Evolutionary conservation across 2,329 filamentous ascomycete genomes (phyloP).

Genomic region (Dothideomycetes sp.): DNA sequence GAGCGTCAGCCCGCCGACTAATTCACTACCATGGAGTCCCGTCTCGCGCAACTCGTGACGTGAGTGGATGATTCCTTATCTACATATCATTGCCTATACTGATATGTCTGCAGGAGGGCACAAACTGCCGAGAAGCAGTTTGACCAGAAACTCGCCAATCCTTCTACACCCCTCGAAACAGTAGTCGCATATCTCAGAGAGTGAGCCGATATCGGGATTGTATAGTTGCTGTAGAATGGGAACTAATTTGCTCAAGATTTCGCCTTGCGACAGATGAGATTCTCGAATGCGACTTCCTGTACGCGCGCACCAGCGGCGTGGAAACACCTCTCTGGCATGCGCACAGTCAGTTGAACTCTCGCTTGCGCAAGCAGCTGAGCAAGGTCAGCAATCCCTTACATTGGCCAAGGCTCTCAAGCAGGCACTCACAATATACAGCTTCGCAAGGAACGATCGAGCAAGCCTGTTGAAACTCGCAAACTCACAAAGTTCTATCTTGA

Average conservation of each 20-base stretch:
- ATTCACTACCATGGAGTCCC: slow-evolving; percentile 5
- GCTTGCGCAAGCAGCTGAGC: slow-evolving; percentile 61
- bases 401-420: neutral
- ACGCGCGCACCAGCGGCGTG: slow-evolving; percentile 50
- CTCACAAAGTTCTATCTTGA: slow-evolving; percentile 69
- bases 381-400: slow-evolving; percentile 29
- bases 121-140: slow-evolving; percentile 39
- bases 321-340: slow-evolving; percentile 68
- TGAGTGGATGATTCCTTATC: too few species aligned
- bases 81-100: too few species aligned
- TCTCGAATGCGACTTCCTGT: slow-evolving; percentile 61
- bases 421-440: slow-evolving; percentile 23
- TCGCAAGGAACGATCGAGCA: slow-evolving; percentile 40
- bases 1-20: slow-evolving; percentile 2
- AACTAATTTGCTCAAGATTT: too few species aligned
- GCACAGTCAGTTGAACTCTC: slow-evolving; percentile 66
- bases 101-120: slow-evolving; percentile 29
- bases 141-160: slow-evolving; percentile 35
- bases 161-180: slow-evolving; percentile 38
- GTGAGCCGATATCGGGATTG: too few species aligned
- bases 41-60: neutral
- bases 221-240: slow-evolving; percentile 28
- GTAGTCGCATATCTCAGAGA: slow-evolving; percentile 28
- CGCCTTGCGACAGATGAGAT: slow-evolving; percentile 61
- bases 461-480: slow-evolving; percentile 58